phyloP scores from a whole-genome alignment of 495 filamentous ascomycete genomes.

The Neurospora tetraspora region DNA sequence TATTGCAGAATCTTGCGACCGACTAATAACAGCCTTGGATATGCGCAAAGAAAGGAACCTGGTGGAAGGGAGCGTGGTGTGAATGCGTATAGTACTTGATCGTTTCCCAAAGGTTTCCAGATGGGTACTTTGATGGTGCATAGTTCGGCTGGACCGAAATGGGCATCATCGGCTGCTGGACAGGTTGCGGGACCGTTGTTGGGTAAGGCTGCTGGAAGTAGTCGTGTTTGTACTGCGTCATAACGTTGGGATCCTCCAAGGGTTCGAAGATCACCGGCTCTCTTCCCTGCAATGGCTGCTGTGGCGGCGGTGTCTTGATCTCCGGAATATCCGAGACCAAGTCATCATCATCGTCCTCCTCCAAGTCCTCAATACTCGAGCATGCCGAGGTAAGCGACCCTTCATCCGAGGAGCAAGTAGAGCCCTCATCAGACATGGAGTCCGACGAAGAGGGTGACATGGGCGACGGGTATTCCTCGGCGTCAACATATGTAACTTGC shows the following conservation, averaged over 20 bases:
- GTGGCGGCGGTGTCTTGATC: conserved; percentile 31
- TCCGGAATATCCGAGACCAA: conserved; percentile 30
- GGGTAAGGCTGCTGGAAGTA: conserved; percentile 29
- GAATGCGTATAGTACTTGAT: conserved; percentile 27
- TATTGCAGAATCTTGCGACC: background rate
- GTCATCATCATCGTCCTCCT: conserved; percentile 28
- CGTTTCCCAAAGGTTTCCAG: conserved; percentile 33
- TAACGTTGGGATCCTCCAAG: conserved; percentile 25
- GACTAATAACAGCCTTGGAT: conserved; percentile 41
- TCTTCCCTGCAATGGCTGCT: conserved; percentile 8
- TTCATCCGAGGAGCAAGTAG: conserved; percentile 38
- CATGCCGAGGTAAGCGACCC: conserved; percentile 35
- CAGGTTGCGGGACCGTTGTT: conserved; percentile 6
- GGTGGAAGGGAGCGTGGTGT: conserved; percentile 36
- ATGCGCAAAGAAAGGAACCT: conserved; percentile 34
- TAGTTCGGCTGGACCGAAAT: conserved; percentile 16
- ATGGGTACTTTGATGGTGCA: conserved; percentile 26
- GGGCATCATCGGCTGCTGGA: conserved; percentile 16
- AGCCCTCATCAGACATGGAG: conserved; percentile 31
- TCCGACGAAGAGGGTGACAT: conserved; percentile 32
- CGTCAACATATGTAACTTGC: conserved; percentile 32
- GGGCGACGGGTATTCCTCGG: conserved; percentile 31
- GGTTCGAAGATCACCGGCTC: conserved; percentile 30
- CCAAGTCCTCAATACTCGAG: conserved; percentile 36
- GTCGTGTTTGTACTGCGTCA: conserved; percentile 29